phyloP scores from a whole-genome alignment of 2,329 filamentous ascomycete species.

The Monosporascus cannonballus region DNA sequence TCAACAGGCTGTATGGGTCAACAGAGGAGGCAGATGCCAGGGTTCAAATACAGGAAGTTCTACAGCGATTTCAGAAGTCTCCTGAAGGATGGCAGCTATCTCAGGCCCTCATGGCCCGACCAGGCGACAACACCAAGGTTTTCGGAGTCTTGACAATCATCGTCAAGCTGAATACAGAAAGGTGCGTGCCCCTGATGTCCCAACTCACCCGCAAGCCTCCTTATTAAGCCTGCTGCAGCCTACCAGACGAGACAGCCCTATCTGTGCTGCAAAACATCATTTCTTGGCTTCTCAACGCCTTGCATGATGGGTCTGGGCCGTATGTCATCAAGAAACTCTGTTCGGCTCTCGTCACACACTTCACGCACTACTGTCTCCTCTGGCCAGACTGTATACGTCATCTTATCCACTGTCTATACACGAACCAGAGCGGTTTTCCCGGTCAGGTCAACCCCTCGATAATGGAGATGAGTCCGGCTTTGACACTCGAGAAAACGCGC shows the following conservation, averaged over 20 bases:
- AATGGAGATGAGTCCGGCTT: conserved; percentile 39
- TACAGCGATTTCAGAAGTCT: conserved; percentile 75
- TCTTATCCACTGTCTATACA: conserved; percentile 52
- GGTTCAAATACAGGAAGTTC: conserved; percentile 57
- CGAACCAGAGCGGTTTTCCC: conserved; percentile 23
- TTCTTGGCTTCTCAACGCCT: conserved; percentile 53
- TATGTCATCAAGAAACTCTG: conserved; percentile 70
- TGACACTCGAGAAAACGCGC: conserved; percentile 46
- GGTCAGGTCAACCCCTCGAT: conserved; percentile 37
- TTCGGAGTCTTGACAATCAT: conserved; percentile 91
- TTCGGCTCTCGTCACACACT: conserved; percentile 71
- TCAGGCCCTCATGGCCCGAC: conserved; percentile 62
- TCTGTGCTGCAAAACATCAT: conserved; percentile 56
- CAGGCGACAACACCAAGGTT: conserved; percentile 74
- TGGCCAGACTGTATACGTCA: conserved; percentile 64
- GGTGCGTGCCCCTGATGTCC: conserved; percentile 38
- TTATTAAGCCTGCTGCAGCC: conserved; percentile 31
- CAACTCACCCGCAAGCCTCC: not conserved
- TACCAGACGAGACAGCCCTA: conserved; percentile 51
- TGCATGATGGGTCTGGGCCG: conserved; percentile 44
- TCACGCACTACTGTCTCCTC: conserved; percentile 60
- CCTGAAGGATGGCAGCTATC: conserved; percentile 81
- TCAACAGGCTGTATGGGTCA: conserved; percentile 48
- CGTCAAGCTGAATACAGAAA: conserved; percentile 90
- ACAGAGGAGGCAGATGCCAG: conserved; percentile 39